phyloP scores from a whole-genome alignment of 2,329 filamentous ascomycete genomes.

The Chaetomium sp. region DNA sequence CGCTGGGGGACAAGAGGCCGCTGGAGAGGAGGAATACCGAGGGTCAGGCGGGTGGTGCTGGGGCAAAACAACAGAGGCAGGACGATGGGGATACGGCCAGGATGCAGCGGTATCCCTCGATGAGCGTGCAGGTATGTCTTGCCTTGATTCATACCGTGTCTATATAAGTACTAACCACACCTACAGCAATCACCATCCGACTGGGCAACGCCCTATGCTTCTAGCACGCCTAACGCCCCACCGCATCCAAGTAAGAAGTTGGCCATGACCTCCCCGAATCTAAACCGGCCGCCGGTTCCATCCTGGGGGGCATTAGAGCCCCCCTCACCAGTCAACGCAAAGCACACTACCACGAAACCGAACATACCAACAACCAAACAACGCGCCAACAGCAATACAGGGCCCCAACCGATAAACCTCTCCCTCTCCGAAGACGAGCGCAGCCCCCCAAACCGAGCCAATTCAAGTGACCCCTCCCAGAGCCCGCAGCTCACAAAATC shows the following conservation, averaged over 20 bases:
- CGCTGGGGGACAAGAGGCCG: constrained; percentile 57
- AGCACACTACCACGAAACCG: constrained; percentile 25
- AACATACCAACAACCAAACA: constrained; percentile 19
- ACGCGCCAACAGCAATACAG: constrained; percentile 21
- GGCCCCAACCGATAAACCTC: constrained; percentile 48
- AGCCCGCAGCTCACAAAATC: constrained; percentile 53
- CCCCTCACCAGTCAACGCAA: not conserved
- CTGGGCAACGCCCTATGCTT: constrained; percentile 49
- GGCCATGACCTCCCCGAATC: constrained; percentile 52
- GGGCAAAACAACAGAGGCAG: constrained; percentile 27
- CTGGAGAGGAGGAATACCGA: constrained; percentile 49
- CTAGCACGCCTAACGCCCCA: constrained; percentile 38
- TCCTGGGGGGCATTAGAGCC: constrained; percentile 44
- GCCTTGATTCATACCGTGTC: not conserved
- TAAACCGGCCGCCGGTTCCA: constrained; percentile 57
- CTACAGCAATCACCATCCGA: constrained; percentile 44
- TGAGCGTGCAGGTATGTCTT: constrained; percentile 42
- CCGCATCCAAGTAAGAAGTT: constrained; percentile 56
- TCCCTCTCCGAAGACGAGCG: constrained; percentile 64
- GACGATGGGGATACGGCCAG: constrained; percentile 32
- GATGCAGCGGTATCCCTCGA: constrained; percentile 40
- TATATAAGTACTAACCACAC: not conserved
- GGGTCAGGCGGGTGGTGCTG: constrained; percentile 10
- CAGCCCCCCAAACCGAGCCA: constrained; percentile 55
- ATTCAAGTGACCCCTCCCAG: constrained; percentile 43